These are phyloP conservation scores for Thymus quinquecostatus DNA, from an alignment of 257 asterid genomes.

Conservation along the genomic window DNA sequence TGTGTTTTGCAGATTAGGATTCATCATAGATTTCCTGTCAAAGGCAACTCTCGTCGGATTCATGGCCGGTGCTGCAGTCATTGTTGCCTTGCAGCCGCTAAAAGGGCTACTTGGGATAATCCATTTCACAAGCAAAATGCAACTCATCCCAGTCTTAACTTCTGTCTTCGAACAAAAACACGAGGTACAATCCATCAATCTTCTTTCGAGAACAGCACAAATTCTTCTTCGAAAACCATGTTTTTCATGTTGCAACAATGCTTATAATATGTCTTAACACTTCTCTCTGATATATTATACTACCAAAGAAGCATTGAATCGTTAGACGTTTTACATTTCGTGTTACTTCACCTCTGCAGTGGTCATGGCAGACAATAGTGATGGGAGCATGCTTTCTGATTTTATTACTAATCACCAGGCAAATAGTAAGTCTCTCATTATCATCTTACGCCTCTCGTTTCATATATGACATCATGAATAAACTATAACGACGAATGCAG, in stretches of 20 bases:
- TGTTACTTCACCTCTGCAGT: constrained; percentile 53
- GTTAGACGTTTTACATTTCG: too few species aligned
- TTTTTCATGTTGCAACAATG: background rate
- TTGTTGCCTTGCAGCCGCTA: constrained; percentile 87
- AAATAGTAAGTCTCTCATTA: constrained; percentile 51
- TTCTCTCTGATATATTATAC: too few species aligned
- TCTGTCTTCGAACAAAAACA: constrained; percentile 59
- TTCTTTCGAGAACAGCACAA: background rate
- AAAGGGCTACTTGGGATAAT: constrained; percentile 84
- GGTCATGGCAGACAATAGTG: constrained; percentile 76
- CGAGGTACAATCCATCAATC: constrained; percentile 52
- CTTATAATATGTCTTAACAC: too few species aligned
- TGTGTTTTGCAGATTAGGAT: too few species aligned
- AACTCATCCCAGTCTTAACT: constrained; percentile 69
- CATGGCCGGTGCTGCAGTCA: constrained; percentile 94
- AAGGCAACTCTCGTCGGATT: too few species aligned
- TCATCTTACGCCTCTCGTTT: background rate
- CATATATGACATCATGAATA: background rate
- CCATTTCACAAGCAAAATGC: constrained; percentile 86
- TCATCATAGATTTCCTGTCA: background rate
- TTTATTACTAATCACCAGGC: constrained; percentile 58
- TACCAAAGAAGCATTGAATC: too few species aligned
- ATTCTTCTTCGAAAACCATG: background rate
- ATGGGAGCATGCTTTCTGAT: constrained; percentile 63
- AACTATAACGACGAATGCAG: constrained; percentile 39